Percentiles rank a stretch among this genome's conserved stretches.
Evolutionary conservation across 331 rosid species (phyloP).

Genomic region (Cydonia oblonga): DNA sequence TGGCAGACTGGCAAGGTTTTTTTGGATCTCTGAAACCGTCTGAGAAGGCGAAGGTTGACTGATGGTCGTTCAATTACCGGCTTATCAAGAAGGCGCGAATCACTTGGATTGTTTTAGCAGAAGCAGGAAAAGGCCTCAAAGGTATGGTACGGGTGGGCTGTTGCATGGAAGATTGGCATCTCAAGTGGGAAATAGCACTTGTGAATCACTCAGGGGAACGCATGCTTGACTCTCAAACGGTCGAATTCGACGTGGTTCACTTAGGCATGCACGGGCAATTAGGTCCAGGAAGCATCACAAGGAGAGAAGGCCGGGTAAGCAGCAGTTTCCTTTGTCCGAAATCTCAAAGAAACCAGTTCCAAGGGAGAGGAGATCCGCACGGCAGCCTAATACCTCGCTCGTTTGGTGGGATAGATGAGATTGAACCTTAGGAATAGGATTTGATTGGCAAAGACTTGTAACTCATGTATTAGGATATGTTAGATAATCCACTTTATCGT

Average conservation of each 20-base stretch:
- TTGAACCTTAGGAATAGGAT: too few species aligned
- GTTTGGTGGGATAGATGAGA: too few species aligned
- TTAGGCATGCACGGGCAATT: slow-evolving; percentile 33
- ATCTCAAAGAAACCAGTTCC: slow-evolving; percentile 28
- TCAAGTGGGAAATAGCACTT: slow-evolving; percentile 25
- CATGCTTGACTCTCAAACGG: slow-evolving; percentile 14
- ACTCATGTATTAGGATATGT: too few species aligned
- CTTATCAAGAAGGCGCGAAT: slow-evolving; percentile 32
- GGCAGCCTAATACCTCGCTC: too few species aligned
- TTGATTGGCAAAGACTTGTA: too few species aligned
- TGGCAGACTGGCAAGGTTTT: too few species aligned
- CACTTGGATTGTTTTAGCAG: slow-evolving; percentile 22
- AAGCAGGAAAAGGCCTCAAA: too few species aligned
- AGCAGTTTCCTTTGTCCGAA: slow-evolving; percentile 21
- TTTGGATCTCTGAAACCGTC: slow-evolving; percentile 51
- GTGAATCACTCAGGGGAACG: slow-evolving; percentile 23
- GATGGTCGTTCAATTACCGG: slow-evolving; percentile 21
- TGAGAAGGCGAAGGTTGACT: slow-evolving; percentile 43
- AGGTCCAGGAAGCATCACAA: slow-evolving; percentile 27
- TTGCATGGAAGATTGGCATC: slow-evolving; percentile 39
- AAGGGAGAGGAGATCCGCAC: slow-evolving; percentile 24
- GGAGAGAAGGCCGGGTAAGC: slow-evolving; percentile 25
- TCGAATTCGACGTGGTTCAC: slow-evolving; percentile 21
- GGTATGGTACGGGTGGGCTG: slow-evolving; percentile 16
- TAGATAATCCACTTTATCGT: too few species aligned